phyloP scores from a whole-genome alignment of 2,329 filamentous ascomycete genomes.

The Dactylellina drechsleri region DNA sequence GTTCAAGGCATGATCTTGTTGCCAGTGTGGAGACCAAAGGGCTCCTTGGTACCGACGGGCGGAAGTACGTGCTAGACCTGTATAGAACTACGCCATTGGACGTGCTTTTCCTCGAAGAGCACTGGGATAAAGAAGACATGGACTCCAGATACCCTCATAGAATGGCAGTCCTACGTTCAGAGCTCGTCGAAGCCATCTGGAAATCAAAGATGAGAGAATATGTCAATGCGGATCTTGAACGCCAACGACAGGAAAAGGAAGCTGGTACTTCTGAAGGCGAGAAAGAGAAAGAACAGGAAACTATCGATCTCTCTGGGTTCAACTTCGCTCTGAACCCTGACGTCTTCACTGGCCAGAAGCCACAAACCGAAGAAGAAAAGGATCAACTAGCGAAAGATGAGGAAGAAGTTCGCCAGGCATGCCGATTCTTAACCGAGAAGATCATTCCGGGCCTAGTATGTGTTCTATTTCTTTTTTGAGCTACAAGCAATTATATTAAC shows the following conservation, averaged over 20 bases:
- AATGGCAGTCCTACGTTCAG: slow-evolving; percentile 92
- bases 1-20: slow-evolving; percentile 87
- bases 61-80: slow-evolving; percentile 96
- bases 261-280: slow-evolving; percentile 59
- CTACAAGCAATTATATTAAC: background rate
- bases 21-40: slow-evolving; percentile 98
- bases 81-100: slow-evolving; percentile 95
- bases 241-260: slow-evolving; percentile 65
- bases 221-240: slow-evolving; percentile 80
- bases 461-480: slow-evolving; percentile 3
- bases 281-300: slow-evolving; percentile 61
- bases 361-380: slow-evolving; percentile 91
- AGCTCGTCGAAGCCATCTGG: slow-evolving; percentile 87
- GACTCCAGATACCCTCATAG: slow-evolving; percentile 80
- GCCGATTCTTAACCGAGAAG: slow-evolving; percentile 77
- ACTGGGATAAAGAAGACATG: slow-evolving; percentile 64
- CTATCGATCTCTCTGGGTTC: slow-evolving; percentile 85
- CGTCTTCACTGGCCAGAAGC: slow-evolving; percentile 89
- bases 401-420: slow-evolving; percentile 84
- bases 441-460: slow-evolving; percentile 79
- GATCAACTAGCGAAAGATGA: slow-evolving; percentile 83
- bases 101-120: slow-evolving; percentile 86
- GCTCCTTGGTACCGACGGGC: slow-evolving; percentile 92
- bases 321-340: slow-evolving; percentile 91
- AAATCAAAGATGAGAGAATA: slow-evolving; percentile 88